These are phyloP conservation scores for Cladosporium oxysporum DNA, from an alignment of 2,329 filamentous ascomycete genomes.

Conservation along the genomic window DNA sequence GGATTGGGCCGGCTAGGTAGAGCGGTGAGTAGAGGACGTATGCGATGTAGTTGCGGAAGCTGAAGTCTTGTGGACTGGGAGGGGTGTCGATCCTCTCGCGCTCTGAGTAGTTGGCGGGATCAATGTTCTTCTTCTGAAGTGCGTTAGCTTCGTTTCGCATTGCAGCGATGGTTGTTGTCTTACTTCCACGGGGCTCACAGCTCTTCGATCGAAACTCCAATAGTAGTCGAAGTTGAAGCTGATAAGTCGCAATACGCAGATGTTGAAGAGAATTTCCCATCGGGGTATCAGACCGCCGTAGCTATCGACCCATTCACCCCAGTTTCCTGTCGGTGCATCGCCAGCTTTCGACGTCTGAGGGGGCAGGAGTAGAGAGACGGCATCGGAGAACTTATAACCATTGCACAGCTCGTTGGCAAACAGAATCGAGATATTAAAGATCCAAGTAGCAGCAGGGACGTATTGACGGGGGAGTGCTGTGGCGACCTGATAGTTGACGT, in stretches of 20 bases:
- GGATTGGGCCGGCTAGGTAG: slow-evolving; percentile 87
- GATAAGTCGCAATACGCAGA: slow-evolving; percentile 87
- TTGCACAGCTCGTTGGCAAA: slow-evolving; percentile 85
- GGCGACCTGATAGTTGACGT: slow-evolving; percentile 77
- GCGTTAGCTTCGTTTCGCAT: slow-evolving; percentile 56
- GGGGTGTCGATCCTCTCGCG: slow-evolving; percentile 79
- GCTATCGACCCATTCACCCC: slow-evolving; percentile 73
- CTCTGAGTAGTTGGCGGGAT: slow-evolving; percentile 83
- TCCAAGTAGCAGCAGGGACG: slow-evolving; percentile 78
- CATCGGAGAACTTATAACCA: slow-evolving; percentile 71
- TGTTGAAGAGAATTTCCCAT: slow-evolving; percentile 98
- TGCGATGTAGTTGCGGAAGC: slow-evolving; percentile 82
- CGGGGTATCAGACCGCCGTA: slow-evolving; percentile 81
- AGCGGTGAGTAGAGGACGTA: slow-evolving; percentile 91
- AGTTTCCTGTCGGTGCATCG: slow-evolving; percentile 46
- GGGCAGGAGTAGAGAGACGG: slow-evolving; percentile 57
- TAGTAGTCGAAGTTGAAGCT: slow-evolving; percentile 98
- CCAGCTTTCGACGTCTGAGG: slow-evolving; percentile 40
- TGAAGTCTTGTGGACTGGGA: slow-evolving; percentile 70
- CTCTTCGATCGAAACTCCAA: slow-evolving; percentile 74
- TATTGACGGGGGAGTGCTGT: slow-evolving; percentile 69
- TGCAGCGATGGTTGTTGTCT: slow-evolving; percentile 36
- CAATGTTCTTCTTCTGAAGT: slow-evolving; percentile 94
- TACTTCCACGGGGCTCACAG: slow-evolving; percentile 78
- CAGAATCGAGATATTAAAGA: slow-evolving; percentile 80